A percentile compares a stretch with the other conserved stretches of the same genome.
Conservation (phyloP, 768 basidiomycete species). For the Leccinum obscurum region DNA sequence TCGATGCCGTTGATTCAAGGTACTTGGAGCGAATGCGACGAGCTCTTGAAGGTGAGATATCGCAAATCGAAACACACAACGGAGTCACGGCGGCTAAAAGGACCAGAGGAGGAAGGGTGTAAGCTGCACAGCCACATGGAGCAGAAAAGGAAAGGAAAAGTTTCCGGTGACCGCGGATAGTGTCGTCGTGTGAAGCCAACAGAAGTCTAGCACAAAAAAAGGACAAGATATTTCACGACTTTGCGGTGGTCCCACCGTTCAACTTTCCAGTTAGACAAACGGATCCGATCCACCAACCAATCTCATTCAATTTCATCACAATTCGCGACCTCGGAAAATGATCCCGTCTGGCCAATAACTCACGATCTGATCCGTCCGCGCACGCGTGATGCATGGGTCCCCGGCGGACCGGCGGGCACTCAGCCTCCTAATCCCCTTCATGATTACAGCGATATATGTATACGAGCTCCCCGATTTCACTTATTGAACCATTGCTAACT, state of each 20-base stretch:
- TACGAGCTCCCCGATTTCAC: background rate
- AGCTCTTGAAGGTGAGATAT: background rate
- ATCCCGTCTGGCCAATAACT: background rate
- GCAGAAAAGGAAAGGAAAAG: background rate
- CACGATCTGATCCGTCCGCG: background rate
- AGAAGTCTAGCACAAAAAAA: too few relatives aligned
- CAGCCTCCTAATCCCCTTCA: background rate
- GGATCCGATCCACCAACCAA: background rate
- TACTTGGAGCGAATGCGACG: background rate
- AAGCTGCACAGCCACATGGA: background rate
- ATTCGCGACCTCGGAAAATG: background rate
- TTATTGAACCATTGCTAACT: background rate
- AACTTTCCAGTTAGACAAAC: background rate
- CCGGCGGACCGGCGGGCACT: background rate
- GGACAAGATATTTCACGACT: background rate
- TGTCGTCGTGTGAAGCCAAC: background rate
- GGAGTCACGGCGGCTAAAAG: background rate
- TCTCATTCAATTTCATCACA: background rate
- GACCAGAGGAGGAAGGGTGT: background rate
- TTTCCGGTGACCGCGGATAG: background rate
- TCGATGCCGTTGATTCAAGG: background rate
- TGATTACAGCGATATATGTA: background rate
- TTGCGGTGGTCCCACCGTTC: too few relatives aligned
- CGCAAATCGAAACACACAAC: background rate
- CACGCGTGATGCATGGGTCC: background rate